A percentile compares a stretch with the other conserved stretches of the same genome.
Evolutionary conservation across 345 rosid species (phyloP).

Genomic region (Eucalyptus guilfoylei): DNA sequence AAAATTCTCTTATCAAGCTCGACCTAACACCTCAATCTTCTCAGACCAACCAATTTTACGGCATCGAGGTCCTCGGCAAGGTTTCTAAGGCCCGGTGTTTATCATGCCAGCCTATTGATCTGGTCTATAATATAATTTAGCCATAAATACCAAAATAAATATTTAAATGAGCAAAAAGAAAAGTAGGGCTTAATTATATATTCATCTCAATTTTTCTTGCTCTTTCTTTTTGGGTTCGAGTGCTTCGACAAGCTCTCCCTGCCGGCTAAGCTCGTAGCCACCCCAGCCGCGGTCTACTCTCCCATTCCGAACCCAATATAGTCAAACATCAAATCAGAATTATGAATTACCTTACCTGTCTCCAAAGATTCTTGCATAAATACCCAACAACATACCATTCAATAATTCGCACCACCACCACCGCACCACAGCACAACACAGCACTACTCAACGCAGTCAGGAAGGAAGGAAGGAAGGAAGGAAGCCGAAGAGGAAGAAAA

Average conservation of each 20-base stretch:
- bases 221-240: not conserved
- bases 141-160: not conserved
- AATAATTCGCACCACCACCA: not conserved
- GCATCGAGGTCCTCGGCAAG: accelerated
- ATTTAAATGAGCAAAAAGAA: not conserved
- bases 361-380: not conserved
- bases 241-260: not conserved
- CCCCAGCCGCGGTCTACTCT: not conserved
- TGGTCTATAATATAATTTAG: not conserved
- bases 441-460: not conserved
- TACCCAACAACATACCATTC: not conserved
- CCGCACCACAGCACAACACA: not conserved
- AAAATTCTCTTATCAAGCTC: not conserved
- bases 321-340: not conserved
- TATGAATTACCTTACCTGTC: not conserved
- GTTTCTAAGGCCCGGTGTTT: accelerated
- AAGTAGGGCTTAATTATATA: not conserved
- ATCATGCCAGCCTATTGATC: not conserved
- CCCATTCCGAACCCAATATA: not conserved
- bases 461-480: not conserved
- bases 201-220: not conserved
- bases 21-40: accelerated
- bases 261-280: not conserved
- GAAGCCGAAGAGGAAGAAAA: not conserved
- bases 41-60: accelerated